Percentiles rank a stretch among this genome's conserved stretches.
phyloP scores from a whole-genome alignment of 139 green algal species.

The Bryopsis sp. region DNA sequence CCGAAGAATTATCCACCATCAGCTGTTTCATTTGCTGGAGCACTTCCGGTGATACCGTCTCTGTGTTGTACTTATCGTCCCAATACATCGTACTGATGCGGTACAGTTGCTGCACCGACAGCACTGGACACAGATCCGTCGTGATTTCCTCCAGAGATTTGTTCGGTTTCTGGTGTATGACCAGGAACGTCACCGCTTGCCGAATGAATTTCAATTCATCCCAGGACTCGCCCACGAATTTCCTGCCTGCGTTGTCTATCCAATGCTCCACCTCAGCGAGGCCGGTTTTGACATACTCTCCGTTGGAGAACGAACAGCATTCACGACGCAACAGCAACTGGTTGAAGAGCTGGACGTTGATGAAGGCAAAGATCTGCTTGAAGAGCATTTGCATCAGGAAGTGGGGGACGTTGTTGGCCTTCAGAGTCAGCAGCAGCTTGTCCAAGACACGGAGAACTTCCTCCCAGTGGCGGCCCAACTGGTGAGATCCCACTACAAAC shows the following conservation, averaged over 20 bases:
- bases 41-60: constrained; percentile 86
- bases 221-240: constrained; percentile 78
- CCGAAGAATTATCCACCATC: constrained; percentile 73
- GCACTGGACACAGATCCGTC: constrained; percentile 85
- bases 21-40: constrained; percentile 73
- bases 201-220: constrained; percentile 92
- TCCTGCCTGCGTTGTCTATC: constrained; percentile 63
- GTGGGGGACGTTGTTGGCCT: constrained; percentile 73
- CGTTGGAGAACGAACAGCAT: constrained; percentile 99
- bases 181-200: constrained; percentile 91
- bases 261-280: constrained; percentile 91
- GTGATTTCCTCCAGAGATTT: constrained; percentile 95
- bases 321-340: constrained; percentile 95
- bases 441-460: constrained; percentile 81
- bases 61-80: constrained; percentile 86
- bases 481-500: too few species aligned
- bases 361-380: constrained; percentile 83
- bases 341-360: constrained; percentile 99
- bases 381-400: constrained; percentile 78
- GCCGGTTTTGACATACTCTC: constrained; percentile 97
- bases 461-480: constrained; percentile 51
- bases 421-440: constrained; percentile 68
- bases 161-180: constrained; percentile 96
- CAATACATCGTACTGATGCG: constrained; percentile 98
- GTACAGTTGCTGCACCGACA: constrained; percentile 97